phyloP scores from a whole-genome alignment of 306 rosid species.

The Begonia fuchsioides region DNA sequence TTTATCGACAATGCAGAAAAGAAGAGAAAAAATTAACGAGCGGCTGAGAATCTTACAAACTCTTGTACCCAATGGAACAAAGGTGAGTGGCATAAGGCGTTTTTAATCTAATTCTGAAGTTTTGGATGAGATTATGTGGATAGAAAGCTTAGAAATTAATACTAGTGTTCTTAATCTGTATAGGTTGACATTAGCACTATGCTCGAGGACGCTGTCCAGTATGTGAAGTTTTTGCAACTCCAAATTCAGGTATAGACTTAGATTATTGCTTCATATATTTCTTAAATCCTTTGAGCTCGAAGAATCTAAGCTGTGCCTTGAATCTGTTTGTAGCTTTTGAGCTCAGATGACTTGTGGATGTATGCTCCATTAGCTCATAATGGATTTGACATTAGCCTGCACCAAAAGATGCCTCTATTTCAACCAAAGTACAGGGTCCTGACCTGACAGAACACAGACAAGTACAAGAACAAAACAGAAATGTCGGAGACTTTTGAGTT shows the following conservation, averaged over 20 bases:
- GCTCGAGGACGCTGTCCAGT: constrained; percentile 93
- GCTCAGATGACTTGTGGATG: constrained; percentile 15
- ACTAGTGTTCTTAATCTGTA: too few species aligned
- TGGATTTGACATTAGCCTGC: constrained; percentile 14
- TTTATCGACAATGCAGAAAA: constrained; percentile 44
- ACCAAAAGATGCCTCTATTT: constrained; percentile 6
- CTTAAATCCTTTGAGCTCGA: background rate
- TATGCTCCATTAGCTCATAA: constrained; percentile 14
- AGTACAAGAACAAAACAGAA: too few species aligned
- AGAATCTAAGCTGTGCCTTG: background rate
- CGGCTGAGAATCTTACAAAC: constrained; percentile 58
- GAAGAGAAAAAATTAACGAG: constrained; percentile 85
- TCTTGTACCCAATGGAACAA: constrained; percentile 88
- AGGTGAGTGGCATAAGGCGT: constrained; percentile 27
- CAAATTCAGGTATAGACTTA: constrained; percentile 70
- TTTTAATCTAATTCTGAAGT: too few species aligned
- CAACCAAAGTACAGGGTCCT: background rate
- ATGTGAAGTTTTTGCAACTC: constrained; percentile 80
- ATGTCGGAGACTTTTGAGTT: too few species aligned
- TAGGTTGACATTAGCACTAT: constrained; percentile 95
- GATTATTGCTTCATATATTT: background rate
- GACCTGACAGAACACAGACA: too few species aligned
- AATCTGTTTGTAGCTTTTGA: constrained; percentile 7
- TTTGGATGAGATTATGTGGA: too few species aligned
- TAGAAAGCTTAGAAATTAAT: background rate